These are phyloP conservation scores for Lipomyces japonicus DNA, from an alignment of 805 yeast species.

Conservation along the genomic window DNA sequence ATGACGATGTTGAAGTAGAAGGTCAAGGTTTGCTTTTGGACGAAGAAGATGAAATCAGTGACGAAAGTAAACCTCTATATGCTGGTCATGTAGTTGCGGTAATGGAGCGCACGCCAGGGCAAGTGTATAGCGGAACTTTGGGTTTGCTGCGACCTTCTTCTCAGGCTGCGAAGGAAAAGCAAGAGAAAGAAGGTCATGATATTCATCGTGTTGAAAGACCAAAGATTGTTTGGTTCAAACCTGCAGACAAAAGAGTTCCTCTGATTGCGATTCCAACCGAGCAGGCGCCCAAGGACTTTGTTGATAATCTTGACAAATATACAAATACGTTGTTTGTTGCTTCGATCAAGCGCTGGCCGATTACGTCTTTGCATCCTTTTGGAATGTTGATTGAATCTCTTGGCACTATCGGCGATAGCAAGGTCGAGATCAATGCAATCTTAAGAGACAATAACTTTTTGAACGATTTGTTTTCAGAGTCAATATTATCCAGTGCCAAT, in stretches of 20 bases:
- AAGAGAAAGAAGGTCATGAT: slow-evolving; percentile 34
- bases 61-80: slow-evolving; percentile 86
- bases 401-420: slow-evolving; percentile 72
- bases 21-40: slow-evolving; percentile 88
- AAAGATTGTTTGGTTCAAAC: slow-evolving; percentile 98
- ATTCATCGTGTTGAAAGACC: slow-evolving; percentile 50
- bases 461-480: slow-evolving; percentile 43
- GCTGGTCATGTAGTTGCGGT: slow-evolving; percentile 99
- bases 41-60: slow-evolving; percentile 94
- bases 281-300: slow-evolving; percentile 93
- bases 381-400: slow-evolving; percentile 86
- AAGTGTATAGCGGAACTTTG: slow-evolving; percentile 75
- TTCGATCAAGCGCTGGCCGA: slow-evolving; percentile 97
- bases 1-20: slow-evolving; percentile 97
- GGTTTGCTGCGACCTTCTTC: slow-evolving; percentile 94
- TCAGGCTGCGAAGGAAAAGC: slow-evolving; percentile 77
- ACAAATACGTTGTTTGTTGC: slow-evolving; percentile 84
- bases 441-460: slow-evolving; percentile 60
- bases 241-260: slow-evolving; percentile 96
- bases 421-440: slow-evolving; percentile 81
- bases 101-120: slow-evolving; percentile 95
- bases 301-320: slow-evolving; percentile 83
- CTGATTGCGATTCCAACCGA: slow-evolving; percentile 97
- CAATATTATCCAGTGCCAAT: slow-evolving; percentile 33
- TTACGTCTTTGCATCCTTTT: slow-evolving; percentile 95